Evolutionary conservation across 106 monocot genomes (phyloP).

Genomic region (Hemerocallis citrina): DNA sequence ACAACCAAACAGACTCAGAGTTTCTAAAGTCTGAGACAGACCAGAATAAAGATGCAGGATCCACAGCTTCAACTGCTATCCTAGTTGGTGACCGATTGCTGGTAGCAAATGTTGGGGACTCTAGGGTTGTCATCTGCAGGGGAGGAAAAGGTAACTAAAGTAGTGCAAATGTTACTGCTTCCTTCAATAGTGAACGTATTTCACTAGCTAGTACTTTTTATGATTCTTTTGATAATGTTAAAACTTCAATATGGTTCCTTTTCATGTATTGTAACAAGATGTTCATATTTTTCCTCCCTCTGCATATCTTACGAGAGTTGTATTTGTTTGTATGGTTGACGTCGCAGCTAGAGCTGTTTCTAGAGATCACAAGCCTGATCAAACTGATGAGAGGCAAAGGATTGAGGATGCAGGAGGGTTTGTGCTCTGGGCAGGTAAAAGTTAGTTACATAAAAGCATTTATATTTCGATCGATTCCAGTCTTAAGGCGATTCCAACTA

Average conservation of each 20-base stretch:
- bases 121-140: constrained; percentile 53
- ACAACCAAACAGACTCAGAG: constrained; percentile 49
- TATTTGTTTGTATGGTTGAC: neutral
- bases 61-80: constrained; percentile 70
- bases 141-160: constrained; percentile 45
- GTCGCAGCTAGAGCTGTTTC: constrained; percentile 62
- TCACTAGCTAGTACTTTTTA: neutral
- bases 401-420: constrained; percentile 34
- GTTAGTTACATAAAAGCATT: neutral
- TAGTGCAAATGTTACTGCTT: neutral
- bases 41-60: constrained; percentile 50
- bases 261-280: constrained; percentile 1
- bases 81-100: constrained; percentile 53
- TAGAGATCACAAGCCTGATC: constrained; percentile 65
- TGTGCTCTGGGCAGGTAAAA: constrained; percentile 15
- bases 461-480: too few species aligned
- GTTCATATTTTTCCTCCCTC: too few species aligned
- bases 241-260: too few species aligned
- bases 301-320: too few species aligned
- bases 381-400: constrained; percentile 29
- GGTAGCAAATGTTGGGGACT: constrained; percentile 70
- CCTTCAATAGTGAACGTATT: neutral
- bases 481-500: neutral
- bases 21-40: constrained; percentile 55
- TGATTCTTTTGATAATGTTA: constrained; percentile 3